Conservation (phyloP, 345 rosid species). For the Crucihimalaya himalaica region DNA sequence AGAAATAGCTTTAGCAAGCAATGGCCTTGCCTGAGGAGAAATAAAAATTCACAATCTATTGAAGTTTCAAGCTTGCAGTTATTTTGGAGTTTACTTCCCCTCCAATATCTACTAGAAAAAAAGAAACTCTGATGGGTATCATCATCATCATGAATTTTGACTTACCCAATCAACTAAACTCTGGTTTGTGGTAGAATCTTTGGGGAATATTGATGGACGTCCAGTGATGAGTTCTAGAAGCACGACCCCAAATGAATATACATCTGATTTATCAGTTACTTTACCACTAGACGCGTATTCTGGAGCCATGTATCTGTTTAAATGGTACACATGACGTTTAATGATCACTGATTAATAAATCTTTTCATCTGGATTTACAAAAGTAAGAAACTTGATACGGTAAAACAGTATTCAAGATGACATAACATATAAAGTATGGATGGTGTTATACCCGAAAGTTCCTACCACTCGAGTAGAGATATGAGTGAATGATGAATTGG, state of each 20-base stretch:
- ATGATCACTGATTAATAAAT: not conserved
- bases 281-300: constrained; percentile 85
- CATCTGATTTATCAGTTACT: constrained; percentile 75
- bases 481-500: constrained; percentile 51
- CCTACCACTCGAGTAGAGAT: constrained; percentile 82
- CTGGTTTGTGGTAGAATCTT: constrained; percentile 49
- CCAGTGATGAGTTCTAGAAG: constrained; percentile 82
- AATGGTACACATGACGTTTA: not conserved
- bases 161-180: constrained; percentile 81
- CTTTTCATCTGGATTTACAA: not conserved
- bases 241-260: constrained; percentile 75
- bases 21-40: constrained; percentile 60
- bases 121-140: not conserved
- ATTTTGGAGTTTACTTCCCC: not conserved
- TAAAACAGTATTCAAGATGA: not conserved
- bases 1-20: constrained; percentile 52
- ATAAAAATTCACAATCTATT: not conserved
- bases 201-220: constrained; percentile 52
- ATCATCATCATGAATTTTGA: constrained; percentile 17
- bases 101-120: not conserved
- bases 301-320: constrained; percentile 75
- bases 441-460: constrained; percentile 67
- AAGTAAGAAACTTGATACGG: constrained; percentile 4
- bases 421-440: constrained; percentile 29
- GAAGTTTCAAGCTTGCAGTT: not conserved